Evolutionary conservation across 2,329 filamentous ascomycete genomes (phyloP), one percentile per base, ranked within the genome.

Genomic region (Tolypocladium sp.): DNA sequence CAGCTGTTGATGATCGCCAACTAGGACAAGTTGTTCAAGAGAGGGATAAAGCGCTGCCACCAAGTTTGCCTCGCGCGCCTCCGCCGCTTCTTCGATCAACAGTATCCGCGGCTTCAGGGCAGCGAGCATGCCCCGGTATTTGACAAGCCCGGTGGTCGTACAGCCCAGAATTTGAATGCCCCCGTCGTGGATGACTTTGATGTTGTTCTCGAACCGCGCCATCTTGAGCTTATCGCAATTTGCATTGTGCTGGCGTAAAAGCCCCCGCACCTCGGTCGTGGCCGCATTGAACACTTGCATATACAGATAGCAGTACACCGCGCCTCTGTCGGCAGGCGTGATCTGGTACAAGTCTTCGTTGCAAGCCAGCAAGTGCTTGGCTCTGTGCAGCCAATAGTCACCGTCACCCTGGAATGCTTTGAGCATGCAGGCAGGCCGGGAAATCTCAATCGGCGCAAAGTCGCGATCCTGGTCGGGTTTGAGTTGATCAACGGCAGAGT

Each of bases 1-100:
- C 2, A 95, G 77, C 67, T 95, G 91, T 70, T 90, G 83, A 64
- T 95, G 91, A 67, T 95, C 91, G 1, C 91, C 91, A 0, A 95
- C 77, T 0, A 85, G 72, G 5, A 84, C 75, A 0, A 85, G 71
- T 58, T 84, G 82, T 54, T 84, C 75, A 2, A 85, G 67, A 1
- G 76, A 79, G 3, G 76, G 76, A 42, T 81, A 79, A 9, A 83
- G 65, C 0, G 79, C 80, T 0, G 81, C 80, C 0, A 77, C 71
- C 42, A 84, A 79, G 56, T 80, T 82, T 8, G 84, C 83, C 68
- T 90, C 88, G 7, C 86, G 80, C 0, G 87, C 89, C 68, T 95
- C 90, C 0, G 90, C 91, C 0, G 89, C 88, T 73, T 94, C 88
- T 75, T 94, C 89, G 55, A 95, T 86, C 42, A 95, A 74, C 17